These are phyloP conservation scores for Pezicula neosporulosa DNA, from an alignment of 2,329 filamentous ascomycete genomes.

Conservation along the genomic window DNA sequence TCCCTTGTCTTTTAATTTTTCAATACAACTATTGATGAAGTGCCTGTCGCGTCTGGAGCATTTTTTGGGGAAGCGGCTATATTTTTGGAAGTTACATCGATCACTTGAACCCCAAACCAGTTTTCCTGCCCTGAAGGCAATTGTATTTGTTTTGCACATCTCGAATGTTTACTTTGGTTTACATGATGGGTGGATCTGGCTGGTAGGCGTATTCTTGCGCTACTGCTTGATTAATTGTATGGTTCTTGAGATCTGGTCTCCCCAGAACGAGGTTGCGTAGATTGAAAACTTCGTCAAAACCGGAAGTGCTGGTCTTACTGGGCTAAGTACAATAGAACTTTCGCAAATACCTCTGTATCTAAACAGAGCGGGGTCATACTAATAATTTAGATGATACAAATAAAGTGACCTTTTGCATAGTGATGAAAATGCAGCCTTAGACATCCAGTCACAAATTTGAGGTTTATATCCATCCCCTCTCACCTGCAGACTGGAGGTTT, in stretches of 20 bases:
- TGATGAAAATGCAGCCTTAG: no score
- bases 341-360: conserved; percentile 20
- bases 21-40: conserved; percentile 32
- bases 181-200: no score
- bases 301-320: conserved; percentile 19
- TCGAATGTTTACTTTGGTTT: no score
- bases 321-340: conserved; percentile 16
- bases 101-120: conserved; percentile 70
- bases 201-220: conserved; percentile 60
- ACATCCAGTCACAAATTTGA: no score
- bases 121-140: conserved; percentile 66
- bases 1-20: conserved; percentile 55
- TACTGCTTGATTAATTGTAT: conserved; percentile 69
- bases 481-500: no score
- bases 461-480: no score
- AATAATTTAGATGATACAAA: background rate
- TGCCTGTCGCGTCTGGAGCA: conserved; percentile 46
- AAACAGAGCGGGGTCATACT: conserved; percentile 24
- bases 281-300: conserved; percentile 22
- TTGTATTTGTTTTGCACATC: no score
- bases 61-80: conserved; percentile 74
- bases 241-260: conserved; percentile 65
- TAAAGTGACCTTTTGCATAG: no score
- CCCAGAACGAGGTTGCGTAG: conserved; percentile 21
- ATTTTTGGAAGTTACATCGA: conserved; percentile 59